Base-by-base conservation (phyloP, 1,139 yeast genomes). In the Candida glucosophila region DNA sequence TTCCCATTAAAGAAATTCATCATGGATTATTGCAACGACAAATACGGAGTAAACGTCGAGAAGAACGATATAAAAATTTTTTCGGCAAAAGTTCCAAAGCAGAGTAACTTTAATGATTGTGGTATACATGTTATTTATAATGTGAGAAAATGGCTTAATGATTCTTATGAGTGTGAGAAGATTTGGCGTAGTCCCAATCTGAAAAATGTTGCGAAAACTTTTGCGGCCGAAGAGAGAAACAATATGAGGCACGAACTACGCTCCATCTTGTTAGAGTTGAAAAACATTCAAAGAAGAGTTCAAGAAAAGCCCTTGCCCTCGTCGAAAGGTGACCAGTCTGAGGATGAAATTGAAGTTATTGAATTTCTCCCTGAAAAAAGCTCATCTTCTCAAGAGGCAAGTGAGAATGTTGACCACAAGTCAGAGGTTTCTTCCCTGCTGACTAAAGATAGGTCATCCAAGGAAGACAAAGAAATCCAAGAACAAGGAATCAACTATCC, bases 111-210 rank as follows among this genome's bases (percentile, higher is more conserved):
- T 52, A 83, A 88, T 44, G 98, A 92, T 48, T 92, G 99, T 55
- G 99, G 99, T 1, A 74, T 92, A 13, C 96, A 83, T 54, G 81
- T 90, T 4, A 77, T 92, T 14, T 79, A 79, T 41, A 90, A 83
- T 42, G 70, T 82, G 9, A 67, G 71, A 33, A 71, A 68, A 39
- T 80, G 88, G 58, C 57, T 83, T 26, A 53, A 58, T 19, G 52
- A 67, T 24, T 73, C 77, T 0, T 45, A 46, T 1, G 57, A 46
- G 22, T 73, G 82, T 31, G 61, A 75, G 20, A 46, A 50, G 18
- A 40, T 71, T 8, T 77, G 86, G 83, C 51, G 55, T 30, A 41
- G 39, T 22, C 33, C 47, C 21, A 44, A 35, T 26, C 36, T 26
- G 32, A 37, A 39, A 24, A 47, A 39, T 29, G 35, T 33, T 15